Evolutionary conservation across 2,329 filamentous ascomycete genomes (phyloP).

Genomic region (Botrytis paeoniae): DNA sequence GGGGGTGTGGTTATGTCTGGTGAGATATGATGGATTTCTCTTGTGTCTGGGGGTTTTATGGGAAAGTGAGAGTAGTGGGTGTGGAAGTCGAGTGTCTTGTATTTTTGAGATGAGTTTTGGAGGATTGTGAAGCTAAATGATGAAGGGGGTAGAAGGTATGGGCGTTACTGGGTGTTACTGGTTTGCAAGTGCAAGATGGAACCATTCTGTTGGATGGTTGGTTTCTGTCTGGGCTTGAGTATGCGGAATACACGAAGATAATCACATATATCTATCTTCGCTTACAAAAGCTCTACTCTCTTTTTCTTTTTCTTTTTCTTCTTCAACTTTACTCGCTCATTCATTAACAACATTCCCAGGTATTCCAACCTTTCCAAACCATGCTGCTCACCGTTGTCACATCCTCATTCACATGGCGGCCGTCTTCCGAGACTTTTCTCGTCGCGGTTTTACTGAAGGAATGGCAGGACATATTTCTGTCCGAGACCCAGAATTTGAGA

Average conservation of each 20-base stretch:
- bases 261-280: neutral
- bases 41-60: neutral
- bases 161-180: neutral
- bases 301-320: neutral
- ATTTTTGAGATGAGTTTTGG: neutral
- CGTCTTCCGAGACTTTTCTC: conserved; percentile 65
- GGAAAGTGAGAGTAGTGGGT: neutral
- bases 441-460: conserved; percentile 65
- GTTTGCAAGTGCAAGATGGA: neutral
- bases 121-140: neutral
- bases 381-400: conserved; percentile 58
- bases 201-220: neutral
- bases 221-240: neutral
- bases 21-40: conserved; percentile 24
- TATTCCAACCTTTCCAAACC: conserved; percentile 54
- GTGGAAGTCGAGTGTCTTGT: neutral
- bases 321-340: neutral
- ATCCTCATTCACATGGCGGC: conserved; percentile 64
- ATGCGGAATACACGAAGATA: neutral
- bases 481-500: conserved; percentile 59
- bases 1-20: conserved; percentile 30
- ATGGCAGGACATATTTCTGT: conserved; percentile 68
- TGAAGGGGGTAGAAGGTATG: neutral
- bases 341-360: conserved; percentile 38
- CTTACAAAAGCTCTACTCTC: neutral